A percentile compares a stretch with the other conserved stretches of the same genome.
Evolutionary conservation across 495 filamentous ascomycete species (phyloP).

Genomic region (Xylaria castorea): DNA sequence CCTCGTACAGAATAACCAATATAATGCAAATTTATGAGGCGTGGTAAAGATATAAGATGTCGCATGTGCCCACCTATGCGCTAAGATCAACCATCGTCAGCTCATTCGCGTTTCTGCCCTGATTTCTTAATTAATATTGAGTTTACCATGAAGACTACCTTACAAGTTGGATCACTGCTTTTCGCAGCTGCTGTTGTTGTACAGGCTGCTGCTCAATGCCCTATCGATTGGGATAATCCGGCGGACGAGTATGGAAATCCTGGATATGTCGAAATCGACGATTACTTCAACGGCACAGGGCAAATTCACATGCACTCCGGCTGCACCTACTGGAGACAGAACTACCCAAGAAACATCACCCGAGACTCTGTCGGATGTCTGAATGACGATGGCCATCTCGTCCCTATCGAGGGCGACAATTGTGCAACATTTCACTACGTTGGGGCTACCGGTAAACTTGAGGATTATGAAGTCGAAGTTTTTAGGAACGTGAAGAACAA

Average conservation of each 20-base stretch:
- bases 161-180: background rate
- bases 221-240: background rate
- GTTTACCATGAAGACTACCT: background rate
- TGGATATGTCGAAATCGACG: background rate
- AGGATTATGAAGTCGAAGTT: background rate
- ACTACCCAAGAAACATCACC: background rate
- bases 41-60: background rate
- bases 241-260: background rate
- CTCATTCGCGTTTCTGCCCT: background rate
- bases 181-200: background rate
- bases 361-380: conserved; percentile 4
- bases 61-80: background rate
- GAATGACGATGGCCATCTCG: conserved; percentile 1
- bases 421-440: conserved; percentile 10
- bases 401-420: background rate
- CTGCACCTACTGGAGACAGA: conserved; percentile 16
- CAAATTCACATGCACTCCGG: background rate
- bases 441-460: background rate
- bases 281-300: background rate
- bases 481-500: background rate
- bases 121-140: background rate
- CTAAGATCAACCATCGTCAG: background rate
- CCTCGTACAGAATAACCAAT: too few relatives aligned
- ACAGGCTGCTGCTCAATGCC: background rate
- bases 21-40: background rate